Base-by-base conservation (phyloP, 139 green algal species). In the Asterochloris erici region DNA sequence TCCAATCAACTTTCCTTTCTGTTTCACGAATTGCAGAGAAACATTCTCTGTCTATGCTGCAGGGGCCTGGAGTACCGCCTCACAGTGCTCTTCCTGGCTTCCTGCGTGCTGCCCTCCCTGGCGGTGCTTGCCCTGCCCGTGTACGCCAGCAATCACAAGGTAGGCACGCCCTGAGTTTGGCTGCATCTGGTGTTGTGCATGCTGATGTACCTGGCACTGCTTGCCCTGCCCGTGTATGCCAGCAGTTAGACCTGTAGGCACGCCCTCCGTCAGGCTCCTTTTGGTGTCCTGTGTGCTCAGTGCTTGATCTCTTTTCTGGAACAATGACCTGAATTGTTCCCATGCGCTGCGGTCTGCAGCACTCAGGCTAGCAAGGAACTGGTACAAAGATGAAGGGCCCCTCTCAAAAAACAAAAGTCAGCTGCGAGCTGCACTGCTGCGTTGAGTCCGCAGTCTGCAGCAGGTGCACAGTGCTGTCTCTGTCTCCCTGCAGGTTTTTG, bases 81-180 rank as follows among this genome's bases (percentile, higher is more conserved):
- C 14, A 54, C 26, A 29, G 61, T 84, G 27, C 26, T 84, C 26
- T 81, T 80, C 81, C 80, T 84, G 54, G 73, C 74, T 1, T 78
- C 62, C 13, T 61, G 28, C 12, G 28, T 84, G 15, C 63, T 84
- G 27, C 81, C 81, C 0, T 12, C 74, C 0, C 62, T 80, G 62
- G 66, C 81, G 0, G 61, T 84, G 1, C 27, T n/a, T 9, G 21
- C 73, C n/a, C 62, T 84, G n/a, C 81, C 73, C 16, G 60, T 76
- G 27, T 84, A 81, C 70, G 60, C 27, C 23, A 78, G 80, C 28
- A 74, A 60, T 68, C 23, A 61, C 61, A 74, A 74, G 62, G 73
- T 80, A 29, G 68, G 79, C 19, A 26, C 17, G 12, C n/a, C 27
- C 10, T 82, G 12, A 23, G n/a, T 23, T 26, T 0, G 38, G 15